These are phyloP conservation scores for Backusella luteola DNA, from an alignment of 192 early-diverging fungal species.

Conservation along the genomic window DNA sequence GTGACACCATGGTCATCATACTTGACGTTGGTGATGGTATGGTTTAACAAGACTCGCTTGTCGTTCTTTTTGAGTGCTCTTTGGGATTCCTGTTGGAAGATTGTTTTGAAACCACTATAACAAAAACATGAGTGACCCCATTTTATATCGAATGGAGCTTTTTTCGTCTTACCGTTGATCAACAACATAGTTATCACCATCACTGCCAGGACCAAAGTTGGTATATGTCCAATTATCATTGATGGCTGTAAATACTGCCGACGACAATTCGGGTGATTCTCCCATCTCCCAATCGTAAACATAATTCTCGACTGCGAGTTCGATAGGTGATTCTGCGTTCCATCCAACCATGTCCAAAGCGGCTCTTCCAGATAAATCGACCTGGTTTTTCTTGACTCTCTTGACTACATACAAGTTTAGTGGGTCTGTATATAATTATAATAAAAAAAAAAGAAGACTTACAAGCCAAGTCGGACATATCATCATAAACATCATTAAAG, in stretches of 20 bases:
- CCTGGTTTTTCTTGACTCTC: slow-evolving; percentile 12
- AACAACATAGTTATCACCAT: slow-evolving; percentile 29
- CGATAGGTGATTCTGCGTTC: slow-evolving; percentile 15
- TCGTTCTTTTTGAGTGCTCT: slow-evolving; percentile 27
- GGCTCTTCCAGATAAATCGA: slow-evolving; percentile 34
- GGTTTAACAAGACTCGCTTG: slow-evolving; percentile 26
- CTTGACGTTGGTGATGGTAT: slow-evolving; percentile 23
- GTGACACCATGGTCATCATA: slow-evolving; percentile 27
- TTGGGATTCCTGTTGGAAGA: slow-evolving; percentile 32
- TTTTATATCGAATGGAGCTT: neutral
- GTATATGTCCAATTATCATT: slow-evolving; percentile 20
- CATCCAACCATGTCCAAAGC: slow-evolving; percentile 33
- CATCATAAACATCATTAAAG: slow-evolving; percentile 19
- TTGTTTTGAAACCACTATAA: slow-evolving; percentile 35
- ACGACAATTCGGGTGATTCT: slow-evolving; percentile 25
- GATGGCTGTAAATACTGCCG: slow-evolving; percentile 4
- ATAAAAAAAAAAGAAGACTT: neutral
- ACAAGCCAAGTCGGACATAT: slow-evolving; percentile 19
- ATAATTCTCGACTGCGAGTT: slow-evolving; percentile 33
- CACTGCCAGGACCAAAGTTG: slow-evolving; percentile 26
- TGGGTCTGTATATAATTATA: neutral
- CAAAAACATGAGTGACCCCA: neutral
- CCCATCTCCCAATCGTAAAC: slow-evolving; percentile 35
- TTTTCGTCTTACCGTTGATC: slow-evolving; percentile 24
- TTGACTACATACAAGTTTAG: slow-evolving; percentile 11